Conservation (phyloP, 768 basidiomycete genomes). For the Pholiota microspora region DNA sequence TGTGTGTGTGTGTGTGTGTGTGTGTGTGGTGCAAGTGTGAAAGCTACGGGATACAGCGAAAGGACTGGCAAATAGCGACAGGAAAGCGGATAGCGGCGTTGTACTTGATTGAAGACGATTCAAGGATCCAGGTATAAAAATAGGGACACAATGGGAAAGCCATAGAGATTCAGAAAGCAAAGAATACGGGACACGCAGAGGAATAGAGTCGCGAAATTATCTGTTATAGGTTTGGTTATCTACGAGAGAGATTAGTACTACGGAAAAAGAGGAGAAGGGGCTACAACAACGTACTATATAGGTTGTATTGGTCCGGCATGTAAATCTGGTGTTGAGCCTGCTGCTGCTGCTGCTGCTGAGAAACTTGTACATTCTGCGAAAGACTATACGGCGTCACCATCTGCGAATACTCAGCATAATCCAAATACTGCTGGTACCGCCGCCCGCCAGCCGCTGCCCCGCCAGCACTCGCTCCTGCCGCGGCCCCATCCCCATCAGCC, state of each 20-base stretch:
- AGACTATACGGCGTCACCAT: conserved; percentile 31
- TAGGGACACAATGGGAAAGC: background rate
- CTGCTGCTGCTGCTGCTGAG: conserved; percentile 12
- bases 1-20: background rate
- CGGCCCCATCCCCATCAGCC: conserved; percentile 11
- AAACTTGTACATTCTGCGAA: conserved; percentile 9
- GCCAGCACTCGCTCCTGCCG: conserved; percentile 1
- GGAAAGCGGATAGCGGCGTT: background rate
- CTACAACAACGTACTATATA: conserved; percentile 20
- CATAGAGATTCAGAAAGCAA: background rate
- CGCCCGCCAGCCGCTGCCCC: background rate
- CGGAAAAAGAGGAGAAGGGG: background rate
- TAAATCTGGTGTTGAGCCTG: conserved; percentile 19
- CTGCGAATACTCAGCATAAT: conserved; percentile 51
- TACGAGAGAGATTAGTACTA: background rate
- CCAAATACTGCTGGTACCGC: conserved; percentile 51
- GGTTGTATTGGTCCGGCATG: conserved; percentile 22
- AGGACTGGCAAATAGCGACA: background rate
- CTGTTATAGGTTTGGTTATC: conserved; percentile 22
- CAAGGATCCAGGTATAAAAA: background rate
- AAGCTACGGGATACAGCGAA: background rate
- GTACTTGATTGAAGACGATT: background rate
- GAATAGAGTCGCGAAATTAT: conserved; percentile 2
- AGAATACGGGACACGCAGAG: background rate
- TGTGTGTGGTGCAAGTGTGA: background rate